These are phyloP conservation scores for Nemania abortiva DNA, from an alignment of 2,329 filamentous ascomycete species.

Conservation along the genomic window DNA sequence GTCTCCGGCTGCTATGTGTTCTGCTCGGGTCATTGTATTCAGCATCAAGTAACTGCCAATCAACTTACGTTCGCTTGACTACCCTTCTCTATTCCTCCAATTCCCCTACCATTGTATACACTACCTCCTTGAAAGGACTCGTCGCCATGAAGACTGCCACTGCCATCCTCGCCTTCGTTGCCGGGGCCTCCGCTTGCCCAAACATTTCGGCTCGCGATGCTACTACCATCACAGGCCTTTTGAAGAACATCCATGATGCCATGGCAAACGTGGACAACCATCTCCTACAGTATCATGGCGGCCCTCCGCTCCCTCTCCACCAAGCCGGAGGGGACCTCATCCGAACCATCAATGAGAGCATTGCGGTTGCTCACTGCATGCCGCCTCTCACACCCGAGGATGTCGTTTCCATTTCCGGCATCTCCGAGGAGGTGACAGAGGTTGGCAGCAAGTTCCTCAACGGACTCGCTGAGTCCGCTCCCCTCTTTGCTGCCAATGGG, in stretches of 20 bases:
- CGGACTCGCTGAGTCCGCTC: constrained; percentile 26
- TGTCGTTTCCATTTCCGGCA: constrained; percentile 26
- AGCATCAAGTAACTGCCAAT: neutral
- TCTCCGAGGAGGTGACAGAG: constrained; percentile 10
- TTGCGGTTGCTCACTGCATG: constrained; percentile 5
- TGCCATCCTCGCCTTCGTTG: constrained; percentile 9
- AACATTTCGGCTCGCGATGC: constrained; percentile 6
- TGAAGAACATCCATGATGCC: constrained; percentile 21
- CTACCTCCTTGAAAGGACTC: neutral
- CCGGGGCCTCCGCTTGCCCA: constrained; percentile 1
- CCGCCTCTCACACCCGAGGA: constrained; percentile 38
- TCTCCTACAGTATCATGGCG: constrained; percentile 22
- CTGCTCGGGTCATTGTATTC: neutral
- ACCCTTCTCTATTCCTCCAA: neutral
- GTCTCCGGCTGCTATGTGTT: neutral
- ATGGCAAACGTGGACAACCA: constrained; percentile 37
- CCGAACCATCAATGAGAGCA: constrained; percentile 10
- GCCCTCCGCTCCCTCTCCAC: constrained; percentile 27
- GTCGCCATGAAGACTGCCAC: constrained; percentile 37
- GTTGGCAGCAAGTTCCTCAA: constrained; percentile 31
- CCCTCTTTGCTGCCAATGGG: constrained; percentile 27
- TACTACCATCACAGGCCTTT: constrained; percentile 11
- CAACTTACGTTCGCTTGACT: neutral
- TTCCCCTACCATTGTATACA: neutral
- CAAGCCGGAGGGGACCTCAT: constrained; percentile 25